A percentile compares a stretch with the other conserved stretches of the same genome.
Conservation (phyloP, 306 rosid species). For the Cercis canadensis region DNA sequence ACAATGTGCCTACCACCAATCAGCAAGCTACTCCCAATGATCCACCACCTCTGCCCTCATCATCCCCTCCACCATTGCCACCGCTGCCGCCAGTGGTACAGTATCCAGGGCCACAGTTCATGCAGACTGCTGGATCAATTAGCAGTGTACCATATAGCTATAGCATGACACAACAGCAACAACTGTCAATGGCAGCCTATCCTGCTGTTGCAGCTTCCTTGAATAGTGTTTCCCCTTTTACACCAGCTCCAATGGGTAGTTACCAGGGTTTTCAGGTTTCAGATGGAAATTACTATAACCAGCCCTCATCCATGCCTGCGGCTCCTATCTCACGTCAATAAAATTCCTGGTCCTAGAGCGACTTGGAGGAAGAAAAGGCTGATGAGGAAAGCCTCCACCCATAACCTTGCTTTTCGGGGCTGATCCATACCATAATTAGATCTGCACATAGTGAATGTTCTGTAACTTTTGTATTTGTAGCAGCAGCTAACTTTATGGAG, state of each 20-base stretch:
- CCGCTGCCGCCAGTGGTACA: conserved; percentile 85
- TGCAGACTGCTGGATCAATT: conserved; percentile 72
- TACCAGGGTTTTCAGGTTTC: conserved; percentile 87
- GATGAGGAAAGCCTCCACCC: conserved; percentile 29
- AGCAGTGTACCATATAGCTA: conserved; percentile 63
- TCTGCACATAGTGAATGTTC: conserved; percentile 65
- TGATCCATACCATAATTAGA: conserved; percentile 51
- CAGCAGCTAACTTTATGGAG: conserved; percentile 42
- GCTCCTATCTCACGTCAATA: conserved; percentile 86
- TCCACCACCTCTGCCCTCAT: conserved; percentile 85
- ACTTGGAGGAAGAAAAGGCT: conserved; percentile 28
- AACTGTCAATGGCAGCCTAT: conserved; percentile 54
- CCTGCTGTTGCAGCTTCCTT: conserved; percentile 54
- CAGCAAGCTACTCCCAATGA: conserved; percentile 68
- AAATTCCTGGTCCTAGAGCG: conserved; percentile 32
- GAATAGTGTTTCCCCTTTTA: conserved; percentile 56
- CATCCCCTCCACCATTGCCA: conserved; percentile 88
- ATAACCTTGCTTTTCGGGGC: conserved; percentile 44
- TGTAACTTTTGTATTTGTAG: conserved; percentile 44
- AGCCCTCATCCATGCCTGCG: conserved; percentile 80
- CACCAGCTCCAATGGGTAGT: conserved; percentile 55
- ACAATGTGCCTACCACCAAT: conserved; percentile 50
- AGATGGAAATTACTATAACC: conserved; percentile 84
- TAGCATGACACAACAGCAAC: conserved; percentile 60
- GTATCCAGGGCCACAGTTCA: conserved; percentile 66